Base-by-base conservation (phyloP, 2,329 filamentous ascomycete genomes). In the Colletotrichum orchidophilum region DNA sequence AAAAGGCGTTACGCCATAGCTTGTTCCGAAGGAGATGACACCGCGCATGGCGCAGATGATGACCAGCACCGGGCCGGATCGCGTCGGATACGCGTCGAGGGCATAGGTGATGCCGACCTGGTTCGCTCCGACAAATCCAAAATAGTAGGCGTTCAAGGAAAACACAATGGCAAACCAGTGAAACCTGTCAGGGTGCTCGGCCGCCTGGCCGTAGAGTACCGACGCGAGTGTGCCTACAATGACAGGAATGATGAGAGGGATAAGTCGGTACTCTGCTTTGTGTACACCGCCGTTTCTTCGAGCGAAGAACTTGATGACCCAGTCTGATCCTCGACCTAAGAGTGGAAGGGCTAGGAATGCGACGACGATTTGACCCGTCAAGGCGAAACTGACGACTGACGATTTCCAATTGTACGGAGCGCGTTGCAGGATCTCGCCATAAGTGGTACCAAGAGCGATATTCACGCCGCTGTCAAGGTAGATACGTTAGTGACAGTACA, bases 41-140 rank as follows among this genome's bases (percentile, higher is more conserved):
- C 83, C 84, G 2, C 84, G 78, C 72, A 84, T 79, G 5, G 84
- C 83, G 60, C 83, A 85, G 33, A 86, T 82, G 42, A 86, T 80
- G 3, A 86, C 80, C 24, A 86, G 74, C 2, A 84, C 70, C 0
- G 84, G 81, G 0, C 82, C 82, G 4, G 83, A 80, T 2, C 81
- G 78, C 3, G 79, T 78, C 1, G 83, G 83, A 65, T 85, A 86
- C 1, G 80, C 79, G 65, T 86, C 84, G 2, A 86, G 79, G 5
- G 83, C 74, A 69, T 83, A 84, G 0, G 83, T 84, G 60, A 85
- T 83, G 0, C 78, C 82, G 4, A 82, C 81, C 63, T 85, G 84
- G 70, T 85, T 86, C 9, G 80, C 80, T 0, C 83, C 81, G 21
- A 83, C 74, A 59, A 83, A 83, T 42, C 76, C 74, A 60, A 83